phyloP scores from a whole-genome alignment of 768 basidiomycete species.

The Lentinus brumalis region DNA sequence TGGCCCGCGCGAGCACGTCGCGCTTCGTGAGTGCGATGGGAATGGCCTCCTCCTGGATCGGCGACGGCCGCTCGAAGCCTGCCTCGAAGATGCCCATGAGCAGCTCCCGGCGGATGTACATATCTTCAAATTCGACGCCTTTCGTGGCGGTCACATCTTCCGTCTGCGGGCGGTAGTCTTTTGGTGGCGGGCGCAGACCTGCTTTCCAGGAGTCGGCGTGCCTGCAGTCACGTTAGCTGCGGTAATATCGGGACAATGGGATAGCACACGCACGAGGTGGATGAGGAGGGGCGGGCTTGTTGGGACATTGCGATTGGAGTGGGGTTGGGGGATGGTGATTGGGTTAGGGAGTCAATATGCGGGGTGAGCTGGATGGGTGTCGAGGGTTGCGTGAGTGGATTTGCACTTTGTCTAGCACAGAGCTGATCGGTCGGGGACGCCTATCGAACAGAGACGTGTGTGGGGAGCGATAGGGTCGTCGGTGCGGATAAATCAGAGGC shows the following conservation, averaged over 20 bases:
- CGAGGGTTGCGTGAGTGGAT: constrained; percentile 14
- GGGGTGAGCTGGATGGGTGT: background rate
- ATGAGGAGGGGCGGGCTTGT: constrained; percentile 37
- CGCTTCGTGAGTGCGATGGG: constrained; percentile 91
- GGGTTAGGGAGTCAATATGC: background rate
- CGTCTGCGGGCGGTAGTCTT: constrained; percentile 93
- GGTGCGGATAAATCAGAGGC: background rate
- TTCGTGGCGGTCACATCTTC: constrained; percentile 95
- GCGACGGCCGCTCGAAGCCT: constrained; percentile 94
- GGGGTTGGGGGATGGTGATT: background rate
- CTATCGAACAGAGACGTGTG: background rate
- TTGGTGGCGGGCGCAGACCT: constrained; percentile 81
- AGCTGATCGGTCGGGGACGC: background rate
- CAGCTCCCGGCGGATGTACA: constrained; percentile 88
- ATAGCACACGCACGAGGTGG: constrained; percentile 30
- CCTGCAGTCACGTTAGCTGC: constrained; percentile 1
- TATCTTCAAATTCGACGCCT: constrained; percentile 95
- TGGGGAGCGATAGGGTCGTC: background rate
- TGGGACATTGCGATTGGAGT: constrained; percentile 18
- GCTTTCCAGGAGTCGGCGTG: constrained; percentile 61
- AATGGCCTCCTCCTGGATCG: constrained; percentile 99
- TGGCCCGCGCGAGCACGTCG: constrained; percentile 93
- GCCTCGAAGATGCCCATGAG: constrained; percentile 99
- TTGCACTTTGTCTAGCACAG: constrained; percentile 19
- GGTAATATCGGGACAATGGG: background rate